Evolutionary conservation across 345 rosid genomes (phyloP).

Genomic region (Cardamine resedifolia): DNA sequence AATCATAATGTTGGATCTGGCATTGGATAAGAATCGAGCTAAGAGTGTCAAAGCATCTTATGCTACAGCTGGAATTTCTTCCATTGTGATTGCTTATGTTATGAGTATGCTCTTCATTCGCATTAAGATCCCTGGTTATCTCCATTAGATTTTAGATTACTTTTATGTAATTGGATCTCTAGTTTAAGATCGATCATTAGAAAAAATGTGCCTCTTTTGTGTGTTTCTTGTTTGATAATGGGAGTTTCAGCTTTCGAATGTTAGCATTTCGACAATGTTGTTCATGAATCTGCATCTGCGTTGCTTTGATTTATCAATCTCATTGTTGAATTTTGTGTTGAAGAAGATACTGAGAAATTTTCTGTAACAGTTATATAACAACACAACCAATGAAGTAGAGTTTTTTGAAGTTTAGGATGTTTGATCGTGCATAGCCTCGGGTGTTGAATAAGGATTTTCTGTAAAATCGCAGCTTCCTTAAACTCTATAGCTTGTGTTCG

Average conservation of each 20-base stretch:
- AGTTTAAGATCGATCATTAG: constrained; percentile 2
- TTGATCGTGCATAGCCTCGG: background rate
- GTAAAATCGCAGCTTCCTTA: background rate
- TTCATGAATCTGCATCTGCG: background rate
- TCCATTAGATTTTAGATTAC: constrained; percentile 32
- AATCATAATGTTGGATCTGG: constrained; percentile 79
- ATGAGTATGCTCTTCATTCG: constrained; percentile 98
- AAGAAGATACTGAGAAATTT: background rate
- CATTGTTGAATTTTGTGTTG: background rate
- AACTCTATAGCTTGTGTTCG: background rate
- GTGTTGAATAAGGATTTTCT: background rate
- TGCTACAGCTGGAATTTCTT: constrained; percentile 74
- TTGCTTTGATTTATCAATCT: background rate
- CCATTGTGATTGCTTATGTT: constrained; percentile 68
- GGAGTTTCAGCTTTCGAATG: background rate
- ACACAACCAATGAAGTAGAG: background rate
- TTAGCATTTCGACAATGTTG: background rate
- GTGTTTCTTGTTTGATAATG: constrained; percentile 23
- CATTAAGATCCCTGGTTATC: constrained; percentile 96
- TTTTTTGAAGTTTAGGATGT: background rate
- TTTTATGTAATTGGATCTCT: constrained; percentile 18
- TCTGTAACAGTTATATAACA: background rate
- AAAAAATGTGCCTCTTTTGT: background rate
- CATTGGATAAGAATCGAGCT: constrained; percentile 84
- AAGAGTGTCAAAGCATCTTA: constrained; percentile 75